Percentiles rank a stretch among this genome's conserved stretches.
phyloP scores from a whole-genome alignment of 2,329 filamentous ascomycete genomes.

The Dothidotthia symphoricarpi region DNA sequence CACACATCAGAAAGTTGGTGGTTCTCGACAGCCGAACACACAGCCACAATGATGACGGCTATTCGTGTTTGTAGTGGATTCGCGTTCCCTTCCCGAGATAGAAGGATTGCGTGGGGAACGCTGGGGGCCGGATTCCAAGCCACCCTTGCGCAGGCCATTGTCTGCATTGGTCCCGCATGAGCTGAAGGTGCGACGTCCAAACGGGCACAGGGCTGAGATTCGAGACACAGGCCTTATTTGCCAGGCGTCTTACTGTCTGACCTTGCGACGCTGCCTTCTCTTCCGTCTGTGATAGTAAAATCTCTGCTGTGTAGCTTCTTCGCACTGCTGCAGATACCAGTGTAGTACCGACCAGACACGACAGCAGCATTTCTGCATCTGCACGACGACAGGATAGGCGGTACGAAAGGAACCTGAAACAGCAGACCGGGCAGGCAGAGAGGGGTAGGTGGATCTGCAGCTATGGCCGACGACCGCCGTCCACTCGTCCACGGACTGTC shows the following conservation, averaged over 20 bases:
- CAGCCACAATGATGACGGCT: no score
- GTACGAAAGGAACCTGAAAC: conserved; percentile 18
- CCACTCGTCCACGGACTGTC: conserved; percentile 30
- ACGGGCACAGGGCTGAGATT: conserved; percentile 1
- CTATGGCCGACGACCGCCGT: conserved; percentile 29
- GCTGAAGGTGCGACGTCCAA: conserved; percentile 8
- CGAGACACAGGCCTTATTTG: conserved; percentile 3
- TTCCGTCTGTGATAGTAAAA: not conserved
- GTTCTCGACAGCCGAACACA: no score
- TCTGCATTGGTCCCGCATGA: not conserved
- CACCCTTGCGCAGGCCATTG: conserved; percentile 9
- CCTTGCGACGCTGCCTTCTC: conserved; percentile 1
- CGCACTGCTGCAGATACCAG: conserved; percentile 2
- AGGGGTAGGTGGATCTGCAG: conserved; percentile 3
- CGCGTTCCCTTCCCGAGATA: not conserved
- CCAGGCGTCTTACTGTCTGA: not conserved
- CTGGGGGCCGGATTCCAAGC: conserved; percentile 9
- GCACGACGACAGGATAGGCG: not conserved
- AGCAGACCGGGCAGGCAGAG: conserved; percentile 2
- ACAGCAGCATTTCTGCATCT: conserved; percentile 4
- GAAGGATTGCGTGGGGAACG: conserved; percentile 2
- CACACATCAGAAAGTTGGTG: no score
- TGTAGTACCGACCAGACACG: conserved; percentile 2
- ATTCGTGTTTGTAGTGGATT: not conserved
- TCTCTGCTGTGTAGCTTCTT: not conserved